A percentile compares a stretch with the other conserved stretches of the same genome.
Conservation (phyloP, 345 rosid genomes). For the Bruguiera parviflora region DNA sequence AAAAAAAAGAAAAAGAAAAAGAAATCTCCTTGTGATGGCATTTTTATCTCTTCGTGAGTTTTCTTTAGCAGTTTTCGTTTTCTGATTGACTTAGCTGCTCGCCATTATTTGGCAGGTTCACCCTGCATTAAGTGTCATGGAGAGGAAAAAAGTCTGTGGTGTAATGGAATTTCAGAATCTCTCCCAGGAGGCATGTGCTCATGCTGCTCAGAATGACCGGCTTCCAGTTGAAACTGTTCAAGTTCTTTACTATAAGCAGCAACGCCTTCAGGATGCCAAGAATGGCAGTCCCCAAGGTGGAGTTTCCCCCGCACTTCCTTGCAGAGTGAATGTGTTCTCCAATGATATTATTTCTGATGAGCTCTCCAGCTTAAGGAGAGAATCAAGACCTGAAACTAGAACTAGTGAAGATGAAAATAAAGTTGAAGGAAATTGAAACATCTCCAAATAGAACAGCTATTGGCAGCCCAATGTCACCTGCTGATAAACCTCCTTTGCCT, state of each 20-base stretch:
- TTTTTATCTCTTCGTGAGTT: no score
- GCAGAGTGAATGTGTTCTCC: constrained; percentile 36
- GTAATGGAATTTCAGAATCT: constrained; percentile 93
- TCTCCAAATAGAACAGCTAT: constrained; percentile 20
- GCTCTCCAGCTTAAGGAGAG: constrained; percentile 59
- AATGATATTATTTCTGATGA: constrained; percentile 48
- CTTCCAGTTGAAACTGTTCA: constrained; percentile 90
- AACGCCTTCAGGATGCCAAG: constrained; percentile 71
- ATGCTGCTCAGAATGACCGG: constrained; percentile 89
- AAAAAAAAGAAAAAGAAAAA: no score
- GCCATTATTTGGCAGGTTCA: constrained; percentile 54
- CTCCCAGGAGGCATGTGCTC: constrained; percentile 89
- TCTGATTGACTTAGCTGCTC: neutral
- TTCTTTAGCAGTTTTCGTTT: no score
- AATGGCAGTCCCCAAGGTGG: constrained; percentile 33
- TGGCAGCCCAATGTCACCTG: constrained; percentile 39
- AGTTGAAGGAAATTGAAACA: constrained; percentile 65
- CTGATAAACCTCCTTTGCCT: constrained; percentile 77
- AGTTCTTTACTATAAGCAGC: constrained; percentile 89
- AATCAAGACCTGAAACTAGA: constrained; percentile 83
- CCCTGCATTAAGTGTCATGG: constrained; percentile 72
- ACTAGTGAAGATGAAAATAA: constrained; percentile 78
- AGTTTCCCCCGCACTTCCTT: constrained; percentile 33
- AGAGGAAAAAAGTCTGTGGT: constrained; percentile 91
- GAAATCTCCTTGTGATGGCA: no score